phyloP scores from a whole-genome alignment of 2,329 filamentous ascomycete species.

The Fusarium verrucosum region DNA sequence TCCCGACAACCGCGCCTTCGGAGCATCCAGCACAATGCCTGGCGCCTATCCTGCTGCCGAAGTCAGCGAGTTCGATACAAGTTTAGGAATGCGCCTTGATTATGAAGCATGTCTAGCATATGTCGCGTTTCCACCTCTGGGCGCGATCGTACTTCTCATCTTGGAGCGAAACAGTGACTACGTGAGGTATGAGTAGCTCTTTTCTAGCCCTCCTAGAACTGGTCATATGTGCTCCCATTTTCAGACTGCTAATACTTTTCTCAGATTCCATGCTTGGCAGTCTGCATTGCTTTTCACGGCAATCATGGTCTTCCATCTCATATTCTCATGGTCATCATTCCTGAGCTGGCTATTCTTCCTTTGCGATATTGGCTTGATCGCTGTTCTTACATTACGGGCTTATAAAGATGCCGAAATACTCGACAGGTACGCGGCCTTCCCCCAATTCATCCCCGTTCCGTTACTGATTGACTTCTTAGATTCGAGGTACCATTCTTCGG shows the following conservation, averaged over 20 bases:
- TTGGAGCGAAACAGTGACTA: conserved; percentile 96
- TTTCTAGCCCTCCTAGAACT: neutral
- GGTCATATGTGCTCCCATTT: neutral
- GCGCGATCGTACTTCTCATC: conserved; percentile 83
- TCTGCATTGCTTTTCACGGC: conserved; percentile 82
- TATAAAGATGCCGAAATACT: conserved; percentile 82
- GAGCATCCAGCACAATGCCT: conserved; percentile 44
- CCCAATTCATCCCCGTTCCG: neutral
- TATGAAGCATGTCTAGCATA: conserved; percentile 94
- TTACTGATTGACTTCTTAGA: conserved; percentile 52
- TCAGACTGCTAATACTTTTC: conserved; percentile 10
- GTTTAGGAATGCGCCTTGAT: conserved; percentile 84
- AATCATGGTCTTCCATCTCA: conserved; percentile 78
- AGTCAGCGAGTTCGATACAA: conserved; percentile 89
- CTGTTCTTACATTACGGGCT: conserved; percentile 77
- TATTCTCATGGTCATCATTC: conserved; percentile 85
- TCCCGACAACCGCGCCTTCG: conserved; percentile 37
- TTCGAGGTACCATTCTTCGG: conserved; percentile 92
- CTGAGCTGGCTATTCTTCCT: conserved; percentile 86
- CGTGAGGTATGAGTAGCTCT: conserved; percentile 72
- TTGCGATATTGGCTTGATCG: conserved; percentile 79
- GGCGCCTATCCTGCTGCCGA: conserved; percentile 56
- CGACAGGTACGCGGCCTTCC: conserved; percentile 59
- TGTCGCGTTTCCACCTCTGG: conserved; percentile 82
- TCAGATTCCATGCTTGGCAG: conserved; percentile 98